Evolutionary conservation across 495 filamentous ascomycete genomes (phyloP), one percentile per base, ranked within the genome.

Genomic region (Neurospora sp.): DNA sequence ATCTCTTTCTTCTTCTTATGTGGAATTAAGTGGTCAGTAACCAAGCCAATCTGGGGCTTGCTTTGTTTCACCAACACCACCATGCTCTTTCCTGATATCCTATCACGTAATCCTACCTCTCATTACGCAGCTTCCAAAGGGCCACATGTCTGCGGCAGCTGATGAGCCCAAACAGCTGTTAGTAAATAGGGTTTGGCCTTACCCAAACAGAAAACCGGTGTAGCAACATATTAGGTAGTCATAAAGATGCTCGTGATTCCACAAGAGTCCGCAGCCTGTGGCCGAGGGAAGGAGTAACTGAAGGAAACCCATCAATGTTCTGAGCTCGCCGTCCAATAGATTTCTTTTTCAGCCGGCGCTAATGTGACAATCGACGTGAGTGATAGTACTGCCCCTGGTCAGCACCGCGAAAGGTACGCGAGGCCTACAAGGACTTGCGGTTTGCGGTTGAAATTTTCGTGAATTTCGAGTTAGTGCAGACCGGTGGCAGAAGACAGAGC

Each of bases 41-140:
- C 53, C 14, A 65, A 65, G 27, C 27, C 53, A 27, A 65, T 35
- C 53, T 35, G 53, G 27, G 45, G 53, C 53, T 65, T 65, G 14
- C 27, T 35, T 35, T 35, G 53, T 61, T 38, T 22, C 41, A 45
- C 44, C 37, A 71, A 8, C 41, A 37, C 42, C 37, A 10, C 27
- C 40, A 38, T 70, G 7, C 44, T 38, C 70, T 59, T 37, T 44
- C 37, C 48, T 12, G 35, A 22, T 27, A n/a, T 45, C 22, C 72
- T 38, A 74, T 76, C 76, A 78, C 76, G 78, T 77, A 78, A 78
- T 76, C 69, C 72, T 71, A 75, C 74, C 20, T 69, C 72, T 70
- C 72, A 72, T 53, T 35, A 35, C 53, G 53, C 27, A 31, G 22
- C 12, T 35, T 61, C 27, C 53, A 69, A 44, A 44, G n/a, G 70